A percentile compares a stretch with the other conserved stretches of the same genome.
These are phyloP conservation scores for Cryptococcus sp. DNA, from an alignment of 1,284 basidiomycete species.

Conservation along the genomic window DNA sequence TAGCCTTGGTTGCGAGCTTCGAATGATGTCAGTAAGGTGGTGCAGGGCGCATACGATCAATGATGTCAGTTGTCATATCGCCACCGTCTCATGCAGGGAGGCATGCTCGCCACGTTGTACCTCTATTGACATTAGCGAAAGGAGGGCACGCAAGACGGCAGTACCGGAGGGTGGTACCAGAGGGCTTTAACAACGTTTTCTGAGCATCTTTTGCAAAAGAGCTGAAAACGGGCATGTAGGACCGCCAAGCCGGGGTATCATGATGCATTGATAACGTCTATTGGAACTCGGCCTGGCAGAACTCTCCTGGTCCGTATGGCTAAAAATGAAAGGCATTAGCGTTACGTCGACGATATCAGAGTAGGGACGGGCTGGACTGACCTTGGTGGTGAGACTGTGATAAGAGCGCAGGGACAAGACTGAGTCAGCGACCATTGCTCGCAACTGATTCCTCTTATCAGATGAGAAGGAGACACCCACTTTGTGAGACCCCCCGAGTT, in stretches of 20 bases:
- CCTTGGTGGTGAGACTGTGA: constrained; percentile 67
- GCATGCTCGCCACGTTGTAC: no score
- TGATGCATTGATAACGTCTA: constrained; percentile 53
- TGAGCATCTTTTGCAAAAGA: no score
- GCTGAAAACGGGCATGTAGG: no score
- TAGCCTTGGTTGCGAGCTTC: no score
- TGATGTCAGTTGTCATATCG: no score
- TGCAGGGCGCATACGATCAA: no score
- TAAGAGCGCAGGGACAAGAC: not conserved
- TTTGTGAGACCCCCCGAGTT: constrained; percentile 86
- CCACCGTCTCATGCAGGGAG: no score
- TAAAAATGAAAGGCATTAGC: constrained; percentile 43
- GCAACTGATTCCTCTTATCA: not conserved
- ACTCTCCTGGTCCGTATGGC: constrained; percentile 93
- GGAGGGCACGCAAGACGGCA: no score
- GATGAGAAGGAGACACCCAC: constrained; percentile 14
- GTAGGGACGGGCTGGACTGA: constrained; percentile 49
- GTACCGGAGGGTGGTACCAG: not conserved
- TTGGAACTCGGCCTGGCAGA: constrained; percentile 82
- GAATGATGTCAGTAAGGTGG: no score
- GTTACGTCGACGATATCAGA: not conserved
- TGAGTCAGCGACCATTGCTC: no score
- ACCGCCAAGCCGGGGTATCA: not conserved
- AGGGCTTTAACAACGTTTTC: not conserved
- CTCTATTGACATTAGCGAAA: no score